Percentiles rank a stretch among this genome's conserved stretches.
These are phyloP conservation scores for Paracamarosporium sp. DNA, from an alignment of 2,329 filamentous ascomycete species.

Conservation along the genomic window DNA sequence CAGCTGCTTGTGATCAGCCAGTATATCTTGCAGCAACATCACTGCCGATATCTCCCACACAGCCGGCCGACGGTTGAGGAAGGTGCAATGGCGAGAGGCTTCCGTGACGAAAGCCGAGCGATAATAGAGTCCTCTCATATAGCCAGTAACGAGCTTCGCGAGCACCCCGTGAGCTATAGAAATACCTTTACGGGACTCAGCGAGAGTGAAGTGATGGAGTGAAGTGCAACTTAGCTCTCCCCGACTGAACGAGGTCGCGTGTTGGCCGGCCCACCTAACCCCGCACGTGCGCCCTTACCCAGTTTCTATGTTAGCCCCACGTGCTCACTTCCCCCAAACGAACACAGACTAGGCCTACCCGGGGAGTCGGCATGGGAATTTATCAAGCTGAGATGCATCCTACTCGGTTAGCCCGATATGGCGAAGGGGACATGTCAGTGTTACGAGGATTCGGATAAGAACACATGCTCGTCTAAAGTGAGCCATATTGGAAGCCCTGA, in stretches of 20 bases:
- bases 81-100: neutral
- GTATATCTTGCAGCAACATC: neutral
- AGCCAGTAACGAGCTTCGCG: neutral
- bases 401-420: too few relatives aligned
- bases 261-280: neutral
- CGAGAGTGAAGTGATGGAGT: neutral
- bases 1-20: neutral
- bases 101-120: neutral
- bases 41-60: neutral
- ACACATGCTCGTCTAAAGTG: too few relatives aligned
- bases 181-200: too few relatives aligned
- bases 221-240: neutral
- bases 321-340: neutral
- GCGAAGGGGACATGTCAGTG: too few relatives aligned
- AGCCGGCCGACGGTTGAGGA: neutral
- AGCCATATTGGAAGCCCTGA: too few relatives aligned
- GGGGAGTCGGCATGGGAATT: too few relatives aligned
- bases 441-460: too few relatives aligned
- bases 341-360: too few relatives aligned
- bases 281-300: neutral
- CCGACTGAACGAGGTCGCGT: neutral
- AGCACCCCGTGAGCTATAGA: neutral
- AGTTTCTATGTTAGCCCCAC: neutral
- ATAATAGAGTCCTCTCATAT: neutral
- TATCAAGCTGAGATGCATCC: too few relatives aligned